Base-by-base conservation (phyloP, 2,329 filamentous ascomycete genomes). In the Knufia petricola region DNA sequence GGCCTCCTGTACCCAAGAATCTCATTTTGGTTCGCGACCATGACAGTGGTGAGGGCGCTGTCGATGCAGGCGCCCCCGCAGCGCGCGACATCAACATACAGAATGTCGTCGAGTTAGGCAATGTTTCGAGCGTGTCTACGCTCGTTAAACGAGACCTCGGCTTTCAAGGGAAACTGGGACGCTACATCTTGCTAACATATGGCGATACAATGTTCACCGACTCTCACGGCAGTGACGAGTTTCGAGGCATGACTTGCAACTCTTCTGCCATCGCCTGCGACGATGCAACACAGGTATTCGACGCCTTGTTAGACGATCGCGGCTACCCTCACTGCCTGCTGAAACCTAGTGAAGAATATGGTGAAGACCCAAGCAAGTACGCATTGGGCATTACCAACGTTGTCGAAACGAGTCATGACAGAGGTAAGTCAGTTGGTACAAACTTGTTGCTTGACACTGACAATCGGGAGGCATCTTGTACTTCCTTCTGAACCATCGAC, bases 181-280 rank as follows among this genome's bases (percentile, higher is more conserved):
- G 47, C 2, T 49, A 54, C 37, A 41, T 59, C 15, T 41, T 58
- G 12, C 52, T 60, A 17, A 58, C 49, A 30, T 60, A 60, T 41
- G 58, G 58, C 15, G 58, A 60, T 48, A 60, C 58, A 1, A 13
- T 60, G 21, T 60, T 52, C 46, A 54, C 48, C 26, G 57, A 59
- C 45, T 40, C 46, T 17, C 47, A 52, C 26, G 51, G 56, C 46
- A 55, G 46, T 24, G 55, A 59, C 42, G 50, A 32, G 9, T 60
- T 51, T 51, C 56, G 56, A 12, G 58, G 58, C 2, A 60, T 60
- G 55, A 57, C 53, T 9, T 58, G 57, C 50, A 57, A 60, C 47
- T 58, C 55, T 1, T 38, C 51, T 15, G 58, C 58, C 3, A 39
- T 59, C 23, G 58, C 58, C 3, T 55, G 53, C 7, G 50, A 55